These are phyloP conservation scores for Adansonia grandidieri DNA, from an alignment of 441 rosid genomes.

Conservation along the genomic window DNA sequence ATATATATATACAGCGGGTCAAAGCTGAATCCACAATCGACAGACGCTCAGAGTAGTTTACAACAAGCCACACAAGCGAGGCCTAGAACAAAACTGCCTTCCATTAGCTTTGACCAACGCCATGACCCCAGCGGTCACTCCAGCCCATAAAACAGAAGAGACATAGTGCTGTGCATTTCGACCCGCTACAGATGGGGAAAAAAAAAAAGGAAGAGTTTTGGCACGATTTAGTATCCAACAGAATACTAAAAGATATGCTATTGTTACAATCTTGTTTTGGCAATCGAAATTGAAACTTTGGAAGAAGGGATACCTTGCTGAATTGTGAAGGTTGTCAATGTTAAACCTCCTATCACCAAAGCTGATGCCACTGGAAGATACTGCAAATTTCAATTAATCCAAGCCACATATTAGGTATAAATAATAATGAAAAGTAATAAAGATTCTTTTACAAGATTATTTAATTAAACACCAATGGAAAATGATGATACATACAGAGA, in stretches of 20 bases:
- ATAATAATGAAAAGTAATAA: not conserved
- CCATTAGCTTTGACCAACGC: conserved; percentile 85
- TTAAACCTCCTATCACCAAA: conserved; percentile 84
- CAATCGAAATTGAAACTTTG: conserved; percentile 5
- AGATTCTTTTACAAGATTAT: not conserved
- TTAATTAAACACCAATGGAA: not conserved
- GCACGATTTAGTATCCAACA: not conserved
- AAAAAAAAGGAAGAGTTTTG: not conserved
- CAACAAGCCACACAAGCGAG: conserved; percentile 83
- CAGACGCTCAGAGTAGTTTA: conserved; percentile 32
- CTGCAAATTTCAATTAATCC: conserved; percentile 47
- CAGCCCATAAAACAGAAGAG: conserved; percentile 79
- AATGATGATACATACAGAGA: conserved; percentile 56
- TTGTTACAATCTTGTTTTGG: not conserved
- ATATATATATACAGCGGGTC: not conserved
- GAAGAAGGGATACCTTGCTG: conserved; percentile 66
- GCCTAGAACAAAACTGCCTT: conserved; percentile 84
- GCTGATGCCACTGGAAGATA: conserved; percentile 96
- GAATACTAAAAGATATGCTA: not conserved
- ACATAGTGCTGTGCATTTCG: conserved; percentile 71
- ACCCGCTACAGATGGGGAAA: conserved; percentile 49
- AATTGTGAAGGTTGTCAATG: conserved; percentile 73
- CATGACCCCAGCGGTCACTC: conserved; percentile 82
- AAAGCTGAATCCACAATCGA: not conserved
- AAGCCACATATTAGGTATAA: conserved; percentile 8